These are phyloP conservation scores for Acer campestre DNA, from an alignment of 345 rosid genomes.

Conservation along the genomic window DNA sequence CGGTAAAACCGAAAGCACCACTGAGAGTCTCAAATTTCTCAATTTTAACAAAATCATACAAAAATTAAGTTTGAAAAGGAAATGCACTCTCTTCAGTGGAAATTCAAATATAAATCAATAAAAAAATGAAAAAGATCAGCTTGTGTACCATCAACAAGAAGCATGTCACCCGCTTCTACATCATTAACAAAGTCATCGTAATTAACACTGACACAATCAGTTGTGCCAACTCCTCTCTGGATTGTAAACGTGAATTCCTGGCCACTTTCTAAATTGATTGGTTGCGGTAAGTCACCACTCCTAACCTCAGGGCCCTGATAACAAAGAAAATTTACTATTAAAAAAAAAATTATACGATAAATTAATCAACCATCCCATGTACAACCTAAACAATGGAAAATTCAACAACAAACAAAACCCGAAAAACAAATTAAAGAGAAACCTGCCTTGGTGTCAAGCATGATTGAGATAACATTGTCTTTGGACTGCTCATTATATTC, in stretches of 20 bases:
- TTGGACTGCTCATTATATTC: constrained; percentile 90
- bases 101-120: not conserved
- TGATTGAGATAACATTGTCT: constrained; percentile 89
- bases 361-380: not conserved
- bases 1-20: not conserved
- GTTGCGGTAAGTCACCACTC: constrained; percentile 98
- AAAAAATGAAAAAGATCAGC: constrained; percentile 1
- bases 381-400: constrained; percentile 2
- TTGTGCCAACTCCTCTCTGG: constrained; percentile 82
- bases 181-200: constrained; percentile 96
- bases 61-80: not conserved
- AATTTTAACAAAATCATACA: not conserved
- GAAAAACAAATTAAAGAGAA: constrained; percentile 14
- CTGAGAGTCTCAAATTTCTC: not conserved
- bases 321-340: not conserved
- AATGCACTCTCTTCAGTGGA: not conserved
- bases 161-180: constrained; percentile 94
- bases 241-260: constrained; percentile 97
- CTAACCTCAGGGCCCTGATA: constrained; percentile 96
- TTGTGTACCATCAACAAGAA: constrained; percentile 93
- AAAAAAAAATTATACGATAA: not conserved
- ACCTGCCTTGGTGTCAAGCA: constrained; percentile 96
- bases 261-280: constrained; percentile 64
- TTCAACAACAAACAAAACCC: not conserved
- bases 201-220: constrained; percentile 91